These are phyloP conservation scores for Aspergillus taichungensis DNA, from an alignment of 495 filamentous ascomycete species.

Conservation along the genomic window DNA sequence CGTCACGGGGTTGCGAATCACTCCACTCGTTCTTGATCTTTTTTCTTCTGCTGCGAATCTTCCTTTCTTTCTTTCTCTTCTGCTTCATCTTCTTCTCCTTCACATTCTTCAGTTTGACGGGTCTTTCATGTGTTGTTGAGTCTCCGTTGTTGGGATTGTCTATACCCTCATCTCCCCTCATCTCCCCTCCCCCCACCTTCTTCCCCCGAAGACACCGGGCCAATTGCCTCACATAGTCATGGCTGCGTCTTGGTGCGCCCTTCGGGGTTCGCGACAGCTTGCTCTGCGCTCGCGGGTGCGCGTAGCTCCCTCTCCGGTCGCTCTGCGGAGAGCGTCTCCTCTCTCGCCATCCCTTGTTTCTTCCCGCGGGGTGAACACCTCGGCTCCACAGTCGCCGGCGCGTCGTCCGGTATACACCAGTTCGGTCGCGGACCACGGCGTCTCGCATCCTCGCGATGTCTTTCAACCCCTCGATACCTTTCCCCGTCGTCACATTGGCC, in stretches of 20 bases:
- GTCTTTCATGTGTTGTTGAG: not conserved
- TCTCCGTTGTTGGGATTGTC: not conserved
- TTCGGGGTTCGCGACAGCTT: slow-evolving; percentile 36
- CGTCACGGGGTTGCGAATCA: too few species aligned
- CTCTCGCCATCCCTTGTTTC: slow-evolving; percentile 19
- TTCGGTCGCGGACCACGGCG: slow-evolving; percentile 33
- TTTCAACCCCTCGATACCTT: slow-evolving; percentile 59
- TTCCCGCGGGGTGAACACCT: slow-evolving; percentile 21
- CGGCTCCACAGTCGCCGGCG: slow-evolving; percentile 17
- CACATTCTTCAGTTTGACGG: not conserved
- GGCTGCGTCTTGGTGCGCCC: slow-evolving; percentile 36
- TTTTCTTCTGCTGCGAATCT: slow-evolving; percentile 6
- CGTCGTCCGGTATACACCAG: slow-evolving; percentile 34
- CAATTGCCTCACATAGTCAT: slow-evolving; percentile 21
- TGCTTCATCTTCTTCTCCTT: slow-evolving; percentile 1
- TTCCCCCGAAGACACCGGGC: not conserved
- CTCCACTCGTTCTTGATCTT: not conserved
- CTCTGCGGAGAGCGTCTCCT: slow-evolving; percentile 20
- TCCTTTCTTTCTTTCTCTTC: slow-evolving; percentile 15
- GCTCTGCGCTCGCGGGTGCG: slow-evolving; percentile 29
- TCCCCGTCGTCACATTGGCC: slow-evolving; percentile 85
- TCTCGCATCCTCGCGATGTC: slow-evolving; percentile 33
- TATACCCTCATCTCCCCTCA: slow-evolving; percentile 1
- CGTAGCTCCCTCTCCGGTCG: slow-evolving; percentile 18
- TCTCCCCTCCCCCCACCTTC: not conserved